A percentile compares a stretch with the other conserved stretches of the same genome.
Evolutionary conservation across 1,284 basidiomycete genomes (phyloP).

Genomic region (Melampsora abietis-canadensis): DNA sequence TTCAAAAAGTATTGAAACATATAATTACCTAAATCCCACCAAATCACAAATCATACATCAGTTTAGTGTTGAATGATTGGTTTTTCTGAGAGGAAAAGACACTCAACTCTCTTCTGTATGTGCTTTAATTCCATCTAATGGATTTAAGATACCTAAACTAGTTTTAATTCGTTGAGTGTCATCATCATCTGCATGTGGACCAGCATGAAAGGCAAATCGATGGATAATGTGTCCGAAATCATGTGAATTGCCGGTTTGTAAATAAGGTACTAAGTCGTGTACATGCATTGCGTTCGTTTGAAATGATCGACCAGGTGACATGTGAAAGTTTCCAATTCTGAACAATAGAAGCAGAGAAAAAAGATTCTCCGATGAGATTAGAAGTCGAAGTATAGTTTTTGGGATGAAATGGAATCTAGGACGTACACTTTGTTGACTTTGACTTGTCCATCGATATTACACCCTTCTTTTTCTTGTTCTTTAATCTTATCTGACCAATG

Average conservation of each 20-base stretch:
- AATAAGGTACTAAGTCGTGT: slow-evolving; percentile 92
- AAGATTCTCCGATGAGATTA: not conserved
- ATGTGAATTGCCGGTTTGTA: slow-evolving; percentile 78
- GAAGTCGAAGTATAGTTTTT: not conserved
- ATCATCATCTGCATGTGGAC: slow-evolving; percentile 62
- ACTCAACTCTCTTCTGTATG: slow-evolving; percentile 59
- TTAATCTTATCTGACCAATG: slow-evolving; percentile 91
- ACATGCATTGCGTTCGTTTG: slow-evolving; percentile 76
- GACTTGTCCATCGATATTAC: slow-evolving; percentile 83
- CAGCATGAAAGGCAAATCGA: slow-evolving; percentile 75
- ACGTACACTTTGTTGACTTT: slow-evolving; percentile 85
- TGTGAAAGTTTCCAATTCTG: slow-evolving; percentile 54
- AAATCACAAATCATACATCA: not conserved
- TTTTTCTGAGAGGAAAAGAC: not conserved
- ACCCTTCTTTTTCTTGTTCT: slow-evolving; percentile 89
- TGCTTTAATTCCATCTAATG: slow-evolving; percentile 69
- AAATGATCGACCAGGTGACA: slow-evolving; percentile 80
- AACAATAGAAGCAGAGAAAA: not conserved
- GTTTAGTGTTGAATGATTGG: no score
- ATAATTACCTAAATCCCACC: slow-evolving; percentile 52
- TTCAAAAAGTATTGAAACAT: slow-evolving; percentile 61
- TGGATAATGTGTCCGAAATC: slow-evolving; percentile 91
- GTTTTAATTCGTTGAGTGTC: slow-evolving; percentile 64
- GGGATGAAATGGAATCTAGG: not conserved
- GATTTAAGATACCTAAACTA: slow-evolving; percentile 74